phyloP scores from a whole-genome alignment of 495 filamentous ascomycete genomes.

The Elaphomyces granulatus region DNA sequence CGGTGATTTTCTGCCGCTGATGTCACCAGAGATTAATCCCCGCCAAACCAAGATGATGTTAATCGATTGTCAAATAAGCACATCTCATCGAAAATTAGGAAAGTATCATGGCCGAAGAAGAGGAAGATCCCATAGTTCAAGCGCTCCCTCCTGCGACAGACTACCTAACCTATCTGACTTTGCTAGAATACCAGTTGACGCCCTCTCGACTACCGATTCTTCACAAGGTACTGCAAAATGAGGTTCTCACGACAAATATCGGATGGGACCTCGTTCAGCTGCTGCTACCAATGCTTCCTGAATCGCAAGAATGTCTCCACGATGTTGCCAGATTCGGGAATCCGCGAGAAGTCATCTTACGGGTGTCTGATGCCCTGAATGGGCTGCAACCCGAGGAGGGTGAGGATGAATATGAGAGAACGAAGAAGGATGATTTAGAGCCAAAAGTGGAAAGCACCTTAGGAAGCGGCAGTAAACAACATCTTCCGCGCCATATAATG shows the following conservation, averaged over 20 bases:
- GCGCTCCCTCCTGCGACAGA: constrained; percentile 58
- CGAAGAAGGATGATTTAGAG: constrained; percentile 10
- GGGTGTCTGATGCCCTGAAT: constrained; percentile 62
- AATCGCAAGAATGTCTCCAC: constrained; percentile 59
- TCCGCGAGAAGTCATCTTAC: constrained; percentile 84
- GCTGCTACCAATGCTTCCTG: constrained; percentile 60
- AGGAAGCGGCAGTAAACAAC: not conserved
- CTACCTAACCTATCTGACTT: constrained; percentile 74
- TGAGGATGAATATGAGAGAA: constrained; percentile 30
- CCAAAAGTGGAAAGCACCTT: not conserved
- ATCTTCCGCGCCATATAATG: constrained; percentile 20
- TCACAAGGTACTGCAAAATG: constrained; percentile 69
- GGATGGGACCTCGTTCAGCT: constrained; percentile 92
- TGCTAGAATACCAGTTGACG: constrained; percentile 73
- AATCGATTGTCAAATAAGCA: not conserved
- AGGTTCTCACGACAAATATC: constrained; percentile 71
- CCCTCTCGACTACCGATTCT: constrained; percentile 61
- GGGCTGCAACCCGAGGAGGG: constrained; percentile 41
- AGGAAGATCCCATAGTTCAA: constrained; percentile 31
- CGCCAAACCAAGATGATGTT: no score
- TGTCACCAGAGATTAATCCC: no score
- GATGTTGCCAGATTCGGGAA: constrained; percentile 73
- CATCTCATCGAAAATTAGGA: not conserved
- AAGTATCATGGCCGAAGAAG: constrained; percentile 14
- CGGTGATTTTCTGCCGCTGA: constrained; percentile 1